A percentile compares a stretch with the other conserved stretches of the same genome.
Conservation (phyloP, 75 land plant species). For the Picea glauca region DNA sequence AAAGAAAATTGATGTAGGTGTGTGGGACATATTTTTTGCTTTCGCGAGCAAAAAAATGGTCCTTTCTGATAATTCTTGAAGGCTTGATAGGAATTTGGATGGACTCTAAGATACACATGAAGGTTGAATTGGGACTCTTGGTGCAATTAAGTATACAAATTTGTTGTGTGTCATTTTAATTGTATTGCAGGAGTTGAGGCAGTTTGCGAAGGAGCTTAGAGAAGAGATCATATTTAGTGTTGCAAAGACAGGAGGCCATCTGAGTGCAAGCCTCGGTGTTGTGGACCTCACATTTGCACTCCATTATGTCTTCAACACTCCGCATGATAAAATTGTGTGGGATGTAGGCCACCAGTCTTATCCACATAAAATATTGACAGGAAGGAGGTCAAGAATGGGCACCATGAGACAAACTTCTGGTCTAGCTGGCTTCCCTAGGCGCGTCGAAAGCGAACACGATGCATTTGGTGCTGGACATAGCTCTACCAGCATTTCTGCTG, state of each 20-base stretch:
- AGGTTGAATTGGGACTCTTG: too few relatives aligned
- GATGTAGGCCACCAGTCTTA: slow-evolving; percentile 58
- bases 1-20: too few relatives aligned
- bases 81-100: too few relatives aligned
- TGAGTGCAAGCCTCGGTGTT: slow-evolving; percentile 20
- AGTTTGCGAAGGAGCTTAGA: slow-evolving; percentile 15
- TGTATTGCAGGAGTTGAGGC: slow-evolving; percentile 5
- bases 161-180: too few relatives aligned
- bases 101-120: too few relatives aligned
- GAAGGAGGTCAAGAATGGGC: slow-evolving; percentile 73
- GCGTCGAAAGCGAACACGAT: slow-evolving; percentile 83
- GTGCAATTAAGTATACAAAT: too few relatives aligned
- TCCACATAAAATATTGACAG: slow-evolving; percentile 88
- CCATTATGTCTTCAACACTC: slow-evolving; percentile 19
- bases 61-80: too few relatives aligned
- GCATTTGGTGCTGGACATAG: slow-evolving; percentile 86
- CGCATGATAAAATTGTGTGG: slow-evolving; percentile 21
- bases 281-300: slow-evolving; percentile 21
- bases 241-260: slow-evolving; percentile 19
- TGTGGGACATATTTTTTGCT: too few relatives aligned
- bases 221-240: slow-evolving; percentile 15
- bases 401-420: slow-evolving; percentile 85
- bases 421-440: slow-evolving; percentile 78
- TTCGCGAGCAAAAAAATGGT: too few relatives aligned
- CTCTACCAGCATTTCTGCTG: slow-evolving; percentile 88